Percentiles rank a stretch among this genome's conserved stretches.
Conservation (phyloP, 495 filamentous ascomycete genomes). For the Penicillium bovifimosum region DNA sequence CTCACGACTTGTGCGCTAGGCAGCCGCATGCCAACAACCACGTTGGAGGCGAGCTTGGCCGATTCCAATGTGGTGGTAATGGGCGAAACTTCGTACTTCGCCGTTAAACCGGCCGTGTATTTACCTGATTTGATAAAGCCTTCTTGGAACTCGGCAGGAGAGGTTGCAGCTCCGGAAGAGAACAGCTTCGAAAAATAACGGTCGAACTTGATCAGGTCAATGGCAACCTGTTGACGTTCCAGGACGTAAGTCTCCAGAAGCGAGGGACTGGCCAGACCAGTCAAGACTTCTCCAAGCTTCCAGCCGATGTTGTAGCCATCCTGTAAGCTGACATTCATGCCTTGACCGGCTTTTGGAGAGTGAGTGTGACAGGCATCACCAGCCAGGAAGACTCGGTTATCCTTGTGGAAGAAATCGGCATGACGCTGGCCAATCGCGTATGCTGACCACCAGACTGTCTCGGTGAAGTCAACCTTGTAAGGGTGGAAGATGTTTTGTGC, state of each 20-base stretch:
- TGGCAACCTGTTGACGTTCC: conserved; percentile 62
- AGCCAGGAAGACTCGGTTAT: conserved; percentile 50
- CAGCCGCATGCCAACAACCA: conserved; percentile 51
- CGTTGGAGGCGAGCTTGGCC: conserved; percentile 38
- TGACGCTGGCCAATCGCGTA: conserved; percentile 57
- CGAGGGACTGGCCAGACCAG: conserved; percentile 47
- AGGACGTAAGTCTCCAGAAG: conserved; percentile 64
- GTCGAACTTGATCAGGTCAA: conserved; percentile 72
- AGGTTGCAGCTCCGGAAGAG: conserved; percentile 37
- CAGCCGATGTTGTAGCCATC: conserved; percentile 67
- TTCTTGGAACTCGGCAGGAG: conserved; percentile 46
- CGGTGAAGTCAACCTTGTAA: conserved; percentile 47
- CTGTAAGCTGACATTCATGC: conserved; percentile 46
- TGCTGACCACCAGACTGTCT: conserved; percentile 54
- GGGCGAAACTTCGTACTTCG: conserved; percentile 48
- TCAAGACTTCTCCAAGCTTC: conserved; percentile 66
- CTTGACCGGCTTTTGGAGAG: conserved; percentile 57
- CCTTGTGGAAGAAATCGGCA: conserved; percentile 50
- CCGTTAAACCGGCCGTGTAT: conserved; percentile 61
- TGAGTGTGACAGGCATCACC: conserved; percentile 61
- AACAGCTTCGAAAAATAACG: conserved; percentile 60
- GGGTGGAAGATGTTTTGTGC: conserved; percentile 55
- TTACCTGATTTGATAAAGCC: conserved; percentile 55
- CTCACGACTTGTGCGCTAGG: conserved; percentile 55
- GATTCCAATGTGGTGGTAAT: conserved; percentile 35